Evolutionary conservation across 2,329 filamentous ascomycete species (phyloP).

Genomic region (Arachnomyces sp.): DNA sequence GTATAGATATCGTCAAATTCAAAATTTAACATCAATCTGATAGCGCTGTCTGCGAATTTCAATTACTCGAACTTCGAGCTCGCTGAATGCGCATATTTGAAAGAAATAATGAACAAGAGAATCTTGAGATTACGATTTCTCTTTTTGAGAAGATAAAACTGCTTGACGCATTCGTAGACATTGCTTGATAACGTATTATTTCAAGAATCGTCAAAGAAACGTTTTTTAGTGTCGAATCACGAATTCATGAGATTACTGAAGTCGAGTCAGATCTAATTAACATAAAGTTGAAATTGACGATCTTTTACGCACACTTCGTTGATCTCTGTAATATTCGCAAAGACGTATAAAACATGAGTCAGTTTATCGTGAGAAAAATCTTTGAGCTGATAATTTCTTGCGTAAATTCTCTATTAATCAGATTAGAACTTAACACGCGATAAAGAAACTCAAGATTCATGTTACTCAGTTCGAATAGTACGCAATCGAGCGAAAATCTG

Average conservation of each 20-base stretch:
- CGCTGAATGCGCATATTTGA: constrained; percentile 66
- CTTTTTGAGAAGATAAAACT: constrained; percentile 68
- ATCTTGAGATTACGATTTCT: constrained; percentile 66
- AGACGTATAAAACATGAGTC: constrained; percentile 80
- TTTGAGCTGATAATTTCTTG: too few relatives aligned
- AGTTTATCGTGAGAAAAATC: constrained; percentile 71
- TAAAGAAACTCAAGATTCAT: too few relatives aligned
- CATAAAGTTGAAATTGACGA: constrained; percentile 22
- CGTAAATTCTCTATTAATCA: too few relatives aligned
- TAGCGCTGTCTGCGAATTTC: constrained; percentile 61
- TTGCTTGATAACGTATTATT: constrained; percentile 64
- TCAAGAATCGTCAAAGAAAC: constrained; percentile 58
- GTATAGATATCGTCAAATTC: constrained; percentile 60
- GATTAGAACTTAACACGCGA: too few relatives aligned
- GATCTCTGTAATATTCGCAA: constrained; percentile 76
- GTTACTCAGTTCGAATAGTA: too few relatives aligned
- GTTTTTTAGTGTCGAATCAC: too few relatives aligned
- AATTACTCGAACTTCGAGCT: constrained; percentile 53
- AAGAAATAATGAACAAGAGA: constrained; percentile 69
- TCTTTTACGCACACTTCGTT: constrained; percentile 60
- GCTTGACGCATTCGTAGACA: constrained; percentile 68
- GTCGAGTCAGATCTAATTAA: constrained; percentile 63
- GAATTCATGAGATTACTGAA: constrained; percentile 59
- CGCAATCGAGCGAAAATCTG: too few relatives aligned
- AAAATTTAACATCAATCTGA: constrained; percentile 67